Conservation (phyloP, 2,329 filamentous ascomycete species). For the Epichloe sylvatica region DNA sequence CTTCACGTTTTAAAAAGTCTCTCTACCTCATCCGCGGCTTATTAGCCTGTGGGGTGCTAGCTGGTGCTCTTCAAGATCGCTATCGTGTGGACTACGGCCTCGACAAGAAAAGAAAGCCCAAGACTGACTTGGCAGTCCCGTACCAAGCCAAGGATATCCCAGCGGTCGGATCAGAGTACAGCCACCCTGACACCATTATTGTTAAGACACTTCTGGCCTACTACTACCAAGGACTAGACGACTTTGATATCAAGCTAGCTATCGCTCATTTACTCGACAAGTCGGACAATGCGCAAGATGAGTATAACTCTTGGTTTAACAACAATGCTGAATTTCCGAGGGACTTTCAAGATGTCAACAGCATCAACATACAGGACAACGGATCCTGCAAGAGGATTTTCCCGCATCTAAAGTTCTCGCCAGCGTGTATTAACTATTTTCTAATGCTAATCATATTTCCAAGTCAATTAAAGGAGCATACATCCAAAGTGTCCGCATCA, state of each 20-base stretch:
- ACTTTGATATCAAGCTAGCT: no score
- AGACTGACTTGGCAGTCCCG: conserved; percentile 33
- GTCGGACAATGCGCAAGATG: no score
- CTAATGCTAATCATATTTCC: conserved; percentile 43
- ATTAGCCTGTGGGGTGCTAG: no score
- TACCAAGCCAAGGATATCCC: conserved; percentile 45
- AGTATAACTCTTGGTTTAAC: no score
- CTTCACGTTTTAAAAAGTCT: no score
- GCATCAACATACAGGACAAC: no score
- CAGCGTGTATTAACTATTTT: conserved; percentile 46
- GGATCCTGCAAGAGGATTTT: conserved; percentile 34
- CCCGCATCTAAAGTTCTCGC: conserved; percentile 34
- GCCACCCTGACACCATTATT: conserved; percentile 54
- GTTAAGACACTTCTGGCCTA: conserved; percentile 51
- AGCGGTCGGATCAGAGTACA: conserved; percentile 39
- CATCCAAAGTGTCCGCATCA: conserved; percentile 24
- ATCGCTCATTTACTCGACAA: no score
- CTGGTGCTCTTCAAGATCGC: no score
- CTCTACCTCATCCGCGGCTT: no score
- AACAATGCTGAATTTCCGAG: no score
- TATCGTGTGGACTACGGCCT: conserved; percentile 37
- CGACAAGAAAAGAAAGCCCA: conserved; percentile 25
- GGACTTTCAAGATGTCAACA: no score
- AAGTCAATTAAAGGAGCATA: conserved; percentile 45
- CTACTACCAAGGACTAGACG: conserved; percentile 34